Conservation (phyloP, 805 yeast species). For the Phaffomyces opuntiae region DNA sequence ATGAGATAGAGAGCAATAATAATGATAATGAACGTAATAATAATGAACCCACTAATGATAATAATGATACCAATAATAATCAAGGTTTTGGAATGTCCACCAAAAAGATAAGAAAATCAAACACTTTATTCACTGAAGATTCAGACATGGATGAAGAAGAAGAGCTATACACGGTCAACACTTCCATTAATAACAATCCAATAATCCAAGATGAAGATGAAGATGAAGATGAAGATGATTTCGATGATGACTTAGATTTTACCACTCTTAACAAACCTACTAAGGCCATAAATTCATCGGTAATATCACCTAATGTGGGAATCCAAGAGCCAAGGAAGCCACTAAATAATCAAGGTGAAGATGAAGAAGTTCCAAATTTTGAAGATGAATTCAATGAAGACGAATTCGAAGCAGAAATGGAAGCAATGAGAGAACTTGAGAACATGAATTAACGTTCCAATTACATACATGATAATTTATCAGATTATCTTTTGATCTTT, state of each 20-base stretch:
- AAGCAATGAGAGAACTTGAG: slow-evolving; percentile 13
- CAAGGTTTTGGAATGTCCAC: background rate
- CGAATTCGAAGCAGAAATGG: slow-evolving; percentile 20
- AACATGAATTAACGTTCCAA: background rate
- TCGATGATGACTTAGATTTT: background rate
- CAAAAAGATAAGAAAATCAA: background rate
- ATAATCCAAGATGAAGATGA: background rate
- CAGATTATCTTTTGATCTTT: no score
- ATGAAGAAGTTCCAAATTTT: background rate
- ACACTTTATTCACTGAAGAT: background rate
- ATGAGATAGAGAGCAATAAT: background rate
- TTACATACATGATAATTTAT: no score
- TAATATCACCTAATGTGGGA: no score
- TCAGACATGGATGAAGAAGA: slow-evolving; percentile 5
- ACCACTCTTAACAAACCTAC: no score
- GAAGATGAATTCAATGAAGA: slow-evolving; percentile 13
- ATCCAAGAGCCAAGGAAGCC: no score
- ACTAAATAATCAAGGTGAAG: background rate
- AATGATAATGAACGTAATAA: background rate
- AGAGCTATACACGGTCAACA: background rate
- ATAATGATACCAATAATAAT: no score
- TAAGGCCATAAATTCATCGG: no score
- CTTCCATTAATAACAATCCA: background rate
- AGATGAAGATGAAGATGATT: slow-evolving; percentile 3
- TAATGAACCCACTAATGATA: no score